These are phyloP conservation scores for Komagataella pseudopastoris DNA, from an alignment of 805 yeast genomes.

Conservation along the genomic window DNA sequence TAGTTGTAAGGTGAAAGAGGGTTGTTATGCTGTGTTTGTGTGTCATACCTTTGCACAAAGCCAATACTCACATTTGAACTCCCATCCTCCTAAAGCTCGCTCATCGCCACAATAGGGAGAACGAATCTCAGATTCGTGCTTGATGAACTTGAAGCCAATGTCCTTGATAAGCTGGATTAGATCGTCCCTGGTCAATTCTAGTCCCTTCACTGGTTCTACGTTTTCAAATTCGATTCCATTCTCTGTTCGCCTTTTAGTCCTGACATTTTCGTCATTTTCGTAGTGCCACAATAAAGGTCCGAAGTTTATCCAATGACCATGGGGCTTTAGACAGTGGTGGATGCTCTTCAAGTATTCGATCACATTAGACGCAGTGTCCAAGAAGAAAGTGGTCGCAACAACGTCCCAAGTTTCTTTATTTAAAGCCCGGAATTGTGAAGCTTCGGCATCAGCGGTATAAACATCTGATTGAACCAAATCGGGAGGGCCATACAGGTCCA, in stretches of 20 bases:
- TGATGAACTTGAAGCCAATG: constrained; percentile 37
- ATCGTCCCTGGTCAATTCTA: constrained; percentile 49
- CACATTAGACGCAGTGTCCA: constrained; percentile 51
- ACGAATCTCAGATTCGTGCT: constrained; percentile 27
- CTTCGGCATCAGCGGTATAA: constrained; percentile 22
- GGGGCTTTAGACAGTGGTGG: constrained; percentile 25
- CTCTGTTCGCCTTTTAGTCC: constrained; percentile 10
- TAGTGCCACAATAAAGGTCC: constrained; percentile 68
- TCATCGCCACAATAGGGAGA: constrained; percentile 42
- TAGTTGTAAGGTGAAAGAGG: too few species aligned
- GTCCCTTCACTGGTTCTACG: constrained; percentile 30
- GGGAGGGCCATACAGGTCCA: constrained; percentile 49
- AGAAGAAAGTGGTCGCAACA: constrained; percentile 41
- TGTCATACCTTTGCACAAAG: constrained; percentile 27
- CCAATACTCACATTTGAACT: constrained; percentile 59
- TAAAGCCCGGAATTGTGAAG: constrained; percentile 25
- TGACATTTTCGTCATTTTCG: constrained; percentile 31
- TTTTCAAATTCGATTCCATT: constrained; percentile 10
- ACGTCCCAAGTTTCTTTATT: constrained; percentile 28
- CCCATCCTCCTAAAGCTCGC: constrained; percentile 36
- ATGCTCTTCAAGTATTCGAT: constrained; percentile 42
- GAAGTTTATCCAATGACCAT: constrained; percentile 48
- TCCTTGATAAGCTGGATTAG: constrained; percentile 27
- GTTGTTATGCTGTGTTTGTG: background rate
- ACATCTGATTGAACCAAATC: constrained; percentile 19